phyloP scores from a whole-genome alignment of 208 protist genomes.

The Trypanosoma cruzi region DNA sequence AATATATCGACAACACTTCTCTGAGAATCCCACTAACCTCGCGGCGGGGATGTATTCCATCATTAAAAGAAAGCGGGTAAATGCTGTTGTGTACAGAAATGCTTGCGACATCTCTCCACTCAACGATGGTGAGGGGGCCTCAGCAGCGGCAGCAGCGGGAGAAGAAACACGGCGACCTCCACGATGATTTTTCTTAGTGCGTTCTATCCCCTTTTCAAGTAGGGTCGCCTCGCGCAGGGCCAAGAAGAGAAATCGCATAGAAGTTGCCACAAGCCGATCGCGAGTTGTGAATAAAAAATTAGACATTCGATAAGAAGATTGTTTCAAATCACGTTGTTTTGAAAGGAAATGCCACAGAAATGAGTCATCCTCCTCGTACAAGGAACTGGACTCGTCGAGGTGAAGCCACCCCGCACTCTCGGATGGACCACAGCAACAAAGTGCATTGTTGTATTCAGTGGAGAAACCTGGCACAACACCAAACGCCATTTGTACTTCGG shows the following conservation, averaged over 20 bases:
- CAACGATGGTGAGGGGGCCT: not conserved
- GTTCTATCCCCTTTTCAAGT: not conserved
- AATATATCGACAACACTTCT: constrained; percentile 9
- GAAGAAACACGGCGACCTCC: not conserved
- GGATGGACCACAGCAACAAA: not conserved
- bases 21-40: constrained; percentile 2
- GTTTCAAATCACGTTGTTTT: not conserved
- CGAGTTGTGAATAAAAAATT: constrained; percentile 3
- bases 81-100: constrained; percentile 37
- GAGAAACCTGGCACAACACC: not conserved
- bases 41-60: constrained; percentile 35
- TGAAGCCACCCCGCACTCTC: constrained; percentile 7
- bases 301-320: not conserved
- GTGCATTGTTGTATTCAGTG: not conserved
- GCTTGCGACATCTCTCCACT: constrained; percentile 27
- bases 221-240: constrained; percentile 27
- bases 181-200: not conserved
- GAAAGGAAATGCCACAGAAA: not conserved
- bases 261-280: constrained; percentile 37
- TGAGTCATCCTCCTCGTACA: not conserved
- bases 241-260: constrained; percentile 28
- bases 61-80: constrained; percentile 47
- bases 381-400: not conserved
- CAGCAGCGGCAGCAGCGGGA: too few species aligned
- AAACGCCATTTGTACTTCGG: not conserved